phyloP scores from a whole-genome alignment of 2,329 filamentous ascomycete genomes.

The Ceratocystis lukuohia region DNA sequence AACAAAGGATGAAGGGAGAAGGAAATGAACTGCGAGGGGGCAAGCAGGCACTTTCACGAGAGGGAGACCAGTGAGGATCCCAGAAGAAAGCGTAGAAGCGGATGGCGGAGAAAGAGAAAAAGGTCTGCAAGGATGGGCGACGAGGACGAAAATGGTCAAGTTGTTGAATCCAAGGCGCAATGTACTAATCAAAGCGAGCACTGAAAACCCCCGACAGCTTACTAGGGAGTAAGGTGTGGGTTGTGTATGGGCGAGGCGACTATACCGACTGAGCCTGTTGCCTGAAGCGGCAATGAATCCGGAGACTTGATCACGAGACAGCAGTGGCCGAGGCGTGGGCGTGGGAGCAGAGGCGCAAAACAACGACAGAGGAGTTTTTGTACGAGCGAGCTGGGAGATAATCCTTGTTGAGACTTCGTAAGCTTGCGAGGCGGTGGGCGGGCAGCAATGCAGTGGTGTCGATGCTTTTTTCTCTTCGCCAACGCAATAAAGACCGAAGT shows the following conservation, averaged over 20 bases:
- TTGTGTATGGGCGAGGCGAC: not conserved
- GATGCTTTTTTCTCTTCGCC: constrained; percentile 1
- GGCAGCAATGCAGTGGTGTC: constrained; percentile 5
- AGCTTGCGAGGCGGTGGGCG: not conserved
- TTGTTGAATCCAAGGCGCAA: not conserved
- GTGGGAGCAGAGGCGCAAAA: not conserved
- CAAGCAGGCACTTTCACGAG: not conserved
- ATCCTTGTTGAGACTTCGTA: constrained; percentile 1
- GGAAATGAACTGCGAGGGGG: not conserved
- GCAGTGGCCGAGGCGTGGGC: not conserved
- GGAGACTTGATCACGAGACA: not conserved
- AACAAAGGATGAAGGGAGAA: not conserved
- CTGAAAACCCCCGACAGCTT: not conserved
- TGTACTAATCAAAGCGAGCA: not conserved
- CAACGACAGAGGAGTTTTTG: not conserved
- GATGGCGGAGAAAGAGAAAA: not conserved
- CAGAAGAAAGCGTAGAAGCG: not conserved
- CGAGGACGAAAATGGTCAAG: not conserved
- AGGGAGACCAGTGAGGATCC: not conserved
- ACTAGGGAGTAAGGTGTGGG: not conserved
- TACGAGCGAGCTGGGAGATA: not conserved
- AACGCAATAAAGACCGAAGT: not conserved
- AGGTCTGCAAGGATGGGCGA: not conserved
- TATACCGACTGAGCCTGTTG: not conserved
- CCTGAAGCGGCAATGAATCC: constrained; percentile 5